Evolutionary conservation across 139 green algal species (phyloP).

Genomic region (Pseudopediastrum boryanum): DNA sequence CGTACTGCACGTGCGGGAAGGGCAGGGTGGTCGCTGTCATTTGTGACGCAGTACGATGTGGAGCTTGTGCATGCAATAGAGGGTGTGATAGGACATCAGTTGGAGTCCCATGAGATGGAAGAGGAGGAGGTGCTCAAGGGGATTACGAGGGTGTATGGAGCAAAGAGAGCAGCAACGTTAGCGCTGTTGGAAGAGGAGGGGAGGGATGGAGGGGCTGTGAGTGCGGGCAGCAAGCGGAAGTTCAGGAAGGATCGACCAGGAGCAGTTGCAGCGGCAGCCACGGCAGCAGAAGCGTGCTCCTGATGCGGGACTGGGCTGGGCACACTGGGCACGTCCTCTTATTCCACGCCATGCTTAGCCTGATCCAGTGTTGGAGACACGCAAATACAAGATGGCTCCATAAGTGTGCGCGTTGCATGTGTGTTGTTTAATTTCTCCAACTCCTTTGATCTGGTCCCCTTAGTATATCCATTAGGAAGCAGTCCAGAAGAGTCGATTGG

Average conservation of each 20-base stretch:
- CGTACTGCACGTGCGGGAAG: slow-evolving; percentile 86
- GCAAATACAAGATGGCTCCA: too few species aligned
- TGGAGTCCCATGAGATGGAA: slow-evolving; percentile 61
- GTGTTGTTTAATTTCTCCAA: too few species aligned
- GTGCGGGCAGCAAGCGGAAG: not conserved
- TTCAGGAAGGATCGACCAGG: not conserved
- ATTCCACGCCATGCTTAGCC: too few species aligned
- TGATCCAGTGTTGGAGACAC: too few species aligned
- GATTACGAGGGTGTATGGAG: slow-evolving; percentile 70
- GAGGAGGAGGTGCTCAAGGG: slow-evolving; percentile 83
- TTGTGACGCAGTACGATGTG: slow-evolving; percentile 92
- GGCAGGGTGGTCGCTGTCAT: slow-evolving; percentile 82
- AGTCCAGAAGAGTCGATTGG: too few species aligned
- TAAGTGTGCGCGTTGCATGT: too few species aligned
- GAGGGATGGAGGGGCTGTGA: slow-evolving; percentile 1
- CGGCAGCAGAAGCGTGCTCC: too few species aligned
- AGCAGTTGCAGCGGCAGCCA: too few species aligned
- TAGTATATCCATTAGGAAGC: too few species aligned
- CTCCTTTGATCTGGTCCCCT: too few species aligned
- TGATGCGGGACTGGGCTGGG: too few species aligned
- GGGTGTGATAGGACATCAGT: slow-evolving; percentile 41
- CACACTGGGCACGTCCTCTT: too few species aligned
- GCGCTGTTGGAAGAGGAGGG: slow-evolving; percentile 45
- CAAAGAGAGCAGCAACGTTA: slow-evolving; percentile 53
- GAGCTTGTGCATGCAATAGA: slow-evolving; percentile 74